Evolutionary conservation across 495 filamentous ascomycete species (phyloP).

Genomic region (Friedmanniomyces endolithicus): DNA sequence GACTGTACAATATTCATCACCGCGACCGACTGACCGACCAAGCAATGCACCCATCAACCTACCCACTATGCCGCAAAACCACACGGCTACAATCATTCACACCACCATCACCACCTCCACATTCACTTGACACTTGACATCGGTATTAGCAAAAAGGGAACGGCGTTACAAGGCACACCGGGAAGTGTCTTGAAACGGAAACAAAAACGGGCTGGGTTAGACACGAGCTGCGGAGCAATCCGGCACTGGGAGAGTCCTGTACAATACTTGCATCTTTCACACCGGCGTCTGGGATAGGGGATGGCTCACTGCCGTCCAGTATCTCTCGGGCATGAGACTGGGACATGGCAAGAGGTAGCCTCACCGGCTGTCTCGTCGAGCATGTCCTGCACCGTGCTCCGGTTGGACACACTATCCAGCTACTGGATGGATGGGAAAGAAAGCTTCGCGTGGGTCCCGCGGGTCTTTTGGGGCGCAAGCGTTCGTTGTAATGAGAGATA

Average conservation of each 20-base stretch:
- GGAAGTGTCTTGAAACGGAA: background rate
- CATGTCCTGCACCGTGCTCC: too few species aligned
- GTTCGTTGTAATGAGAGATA: conserved; percentile 11
- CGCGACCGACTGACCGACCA: too few species aligned
- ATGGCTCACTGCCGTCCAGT: too few species aligned
- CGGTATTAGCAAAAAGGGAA: background rate
- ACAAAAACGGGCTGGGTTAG: conserved; percentile 5
- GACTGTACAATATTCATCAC: too few species aligned
- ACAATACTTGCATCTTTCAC: conserved; percentile 2
- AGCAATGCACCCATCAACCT: too few species aligned
- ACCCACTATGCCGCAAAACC: too few species aligned
- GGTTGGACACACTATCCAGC: background rate
- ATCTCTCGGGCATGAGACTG: too few species aligned
- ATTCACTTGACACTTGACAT: background rate
- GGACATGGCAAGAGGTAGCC: too few species aligned
- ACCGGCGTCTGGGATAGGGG: background rate
- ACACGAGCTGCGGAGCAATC: conserved; percentile 12
- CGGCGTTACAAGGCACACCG: background rate
- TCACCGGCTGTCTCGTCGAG: too few species aligned
- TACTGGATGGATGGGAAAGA: too few species aligned
- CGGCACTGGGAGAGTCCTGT: background rate
- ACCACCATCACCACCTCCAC: background rate
- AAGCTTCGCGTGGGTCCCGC: too few species aligned
- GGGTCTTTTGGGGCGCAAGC: background rate
- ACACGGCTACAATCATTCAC: too few species aligned